Conservation (phyloP, 2,329 filamentous ascomycete genomes). For the Clarireedia homoeocarpa region DNA sequence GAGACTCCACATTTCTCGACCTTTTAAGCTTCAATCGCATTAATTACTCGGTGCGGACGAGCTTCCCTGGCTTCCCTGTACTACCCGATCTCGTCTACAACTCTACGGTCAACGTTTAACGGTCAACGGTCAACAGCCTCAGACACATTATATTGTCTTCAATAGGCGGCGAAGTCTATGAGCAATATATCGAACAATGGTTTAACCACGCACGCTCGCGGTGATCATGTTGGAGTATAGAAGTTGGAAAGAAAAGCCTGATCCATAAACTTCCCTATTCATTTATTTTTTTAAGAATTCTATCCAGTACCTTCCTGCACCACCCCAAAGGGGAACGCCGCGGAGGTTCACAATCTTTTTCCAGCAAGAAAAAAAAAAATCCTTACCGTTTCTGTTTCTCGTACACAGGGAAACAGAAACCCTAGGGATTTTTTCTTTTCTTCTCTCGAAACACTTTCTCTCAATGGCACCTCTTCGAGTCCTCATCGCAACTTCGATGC, state of each 20-base stretch:
- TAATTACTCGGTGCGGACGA: too few relatives aligned
- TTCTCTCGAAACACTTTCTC: neutral
- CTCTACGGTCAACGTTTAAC: too few relatives aligned
- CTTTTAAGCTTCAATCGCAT: neutral
- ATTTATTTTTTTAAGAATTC: neutral
- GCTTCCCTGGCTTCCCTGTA: too few relatives aligned
- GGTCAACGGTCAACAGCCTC: too few relatives aligned
- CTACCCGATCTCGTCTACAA: too few relatives aligned
- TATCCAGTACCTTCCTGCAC: neutral
- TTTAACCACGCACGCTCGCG: neutral
- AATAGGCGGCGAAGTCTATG: neutral
- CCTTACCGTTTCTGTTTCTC: too few relatives aligned
- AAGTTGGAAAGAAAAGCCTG: conserved; percentile 11
- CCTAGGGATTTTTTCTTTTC: neutral
- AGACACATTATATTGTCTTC: neutral
- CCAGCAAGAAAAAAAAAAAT: too few relatives aligned
- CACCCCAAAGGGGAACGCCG: neutral
- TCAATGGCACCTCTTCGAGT: conserved; percentile 21
- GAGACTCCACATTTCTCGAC: neutral
- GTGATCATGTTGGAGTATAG: conserved; percentile 11
- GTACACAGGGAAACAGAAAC: too few relatives aligned
- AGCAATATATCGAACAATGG: neutral
- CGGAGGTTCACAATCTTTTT: neutral
- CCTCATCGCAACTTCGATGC: conserved; percentile 12
- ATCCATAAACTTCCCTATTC: conserved; percentile 4